These are phyloP conservation scores for Phytophthora nicotianae DNA, from an alignment of 352 stramenopile species.

Conservation along the genomic window DNA sequence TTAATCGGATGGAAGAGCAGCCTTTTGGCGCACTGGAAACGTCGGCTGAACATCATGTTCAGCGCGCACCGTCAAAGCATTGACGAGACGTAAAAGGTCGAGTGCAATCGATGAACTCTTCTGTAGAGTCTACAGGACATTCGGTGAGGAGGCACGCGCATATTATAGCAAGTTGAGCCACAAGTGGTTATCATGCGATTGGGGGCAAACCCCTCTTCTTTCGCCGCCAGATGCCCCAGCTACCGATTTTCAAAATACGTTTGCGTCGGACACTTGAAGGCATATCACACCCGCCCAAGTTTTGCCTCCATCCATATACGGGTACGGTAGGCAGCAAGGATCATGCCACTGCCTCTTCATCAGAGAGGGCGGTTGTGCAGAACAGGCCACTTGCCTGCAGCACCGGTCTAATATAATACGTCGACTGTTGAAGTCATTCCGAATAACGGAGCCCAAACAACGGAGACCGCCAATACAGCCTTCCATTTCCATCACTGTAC, in stretches of 20 bases:
- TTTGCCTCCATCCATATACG: too few species aligned
- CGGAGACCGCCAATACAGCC: conserved; percentile 7
- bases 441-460: conserved; percentile 6
- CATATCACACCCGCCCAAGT: too few species aligned
- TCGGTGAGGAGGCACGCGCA: background rate
- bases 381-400: conserved; percentile 2
- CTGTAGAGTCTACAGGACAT: background rate
- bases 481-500: background rate
- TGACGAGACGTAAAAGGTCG: background rate
- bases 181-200: conserved; percentile 15
- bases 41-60: too few species aligned
- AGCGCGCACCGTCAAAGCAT: background rate
- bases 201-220: conserved; percentile 13
- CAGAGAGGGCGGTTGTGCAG: background rate
- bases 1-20: conserved; percentile 30
- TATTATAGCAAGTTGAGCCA: conserved; percentile 4
- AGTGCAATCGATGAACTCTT: too few species aligned
- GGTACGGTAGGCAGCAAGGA: background rate
- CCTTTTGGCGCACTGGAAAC: conserved; percentile 4
- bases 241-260: too few species aligned
- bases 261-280: too few species aligned
- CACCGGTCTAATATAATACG: conserved; percentile 10
- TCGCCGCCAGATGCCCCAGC: too few species aligned
- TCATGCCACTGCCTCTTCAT: background rate
- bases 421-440: background rate